Percentiles rank a stretch among this genome's conserved stretches.
Evolutionary conservation across 2,329 filamentous ascomycete species (phyloP).

Genomic region (Fusarium bulbicola): DNA sequence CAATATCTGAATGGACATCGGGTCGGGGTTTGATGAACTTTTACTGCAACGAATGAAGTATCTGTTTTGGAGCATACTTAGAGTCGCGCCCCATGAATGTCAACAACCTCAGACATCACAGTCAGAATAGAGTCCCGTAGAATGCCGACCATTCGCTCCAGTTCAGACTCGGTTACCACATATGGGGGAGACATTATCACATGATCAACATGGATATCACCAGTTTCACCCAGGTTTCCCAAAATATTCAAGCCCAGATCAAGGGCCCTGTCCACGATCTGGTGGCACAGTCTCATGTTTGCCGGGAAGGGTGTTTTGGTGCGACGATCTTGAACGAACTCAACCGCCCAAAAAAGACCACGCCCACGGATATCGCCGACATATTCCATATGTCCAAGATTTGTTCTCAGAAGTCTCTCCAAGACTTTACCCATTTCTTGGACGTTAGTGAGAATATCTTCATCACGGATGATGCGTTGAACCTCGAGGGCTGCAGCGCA

Average conservation of each 20-base stretch:
- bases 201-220: neutral
- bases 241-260: neutral
- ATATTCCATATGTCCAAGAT: neutral
- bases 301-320: neutral
- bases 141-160: neutral
- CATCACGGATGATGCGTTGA: neutral
- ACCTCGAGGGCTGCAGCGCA: neutral
- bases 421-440: neutral
- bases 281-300: neutral
- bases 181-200: conserved; percentile 1
- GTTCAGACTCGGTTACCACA: neutral
- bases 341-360: conserved; percentile 4
- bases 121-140: neutral
- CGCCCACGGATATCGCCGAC: conserved; percentile 1
- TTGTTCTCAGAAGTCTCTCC: neutral
- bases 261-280: neutral
- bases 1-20: neutral
- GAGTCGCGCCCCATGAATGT: neutral
- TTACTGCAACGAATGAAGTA: neutral
- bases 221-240: neutral
- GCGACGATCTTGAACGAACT: neutral
- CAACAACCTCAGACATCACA: neutral
- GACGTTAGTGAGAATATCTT: neutral
- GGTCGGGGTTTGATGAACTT: neutral
- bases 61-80: neutral